These are phyloP conservation scores for Colletotrichum horii DNA, from an alignment of 2,329 filamentous ascomycete genomes.

Conservation along the genomic window DNA sequence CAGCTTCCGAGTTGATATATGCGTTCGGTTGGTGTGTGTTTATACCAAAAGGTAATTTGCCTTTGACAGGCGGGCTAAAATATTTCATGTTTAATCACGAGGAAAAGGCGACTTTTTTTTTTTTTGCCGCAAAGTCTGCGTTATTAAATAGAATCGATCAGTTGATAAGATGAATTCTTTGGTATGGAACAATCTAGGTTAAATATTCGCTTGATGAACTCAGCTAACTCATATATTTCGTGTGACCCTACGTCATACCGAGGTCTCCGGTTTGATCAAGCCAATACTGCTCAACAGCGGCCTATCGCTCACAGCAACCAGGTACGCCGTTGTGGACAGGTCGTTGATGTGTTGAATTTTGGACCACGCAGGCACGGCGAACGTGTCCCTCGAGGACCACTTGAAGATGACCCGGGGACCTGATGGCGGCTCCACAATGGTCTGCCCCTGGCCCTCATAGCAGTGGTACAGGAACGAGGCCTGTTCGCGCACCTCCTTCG, in stretches of 20 bases:
- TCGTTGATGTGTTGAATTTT: conserved; percentile 49
- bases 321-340: conserved; percentile 30
- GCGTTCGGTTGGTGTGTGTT: no score
- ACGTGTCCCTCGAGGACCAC: conserved; percentile 57
- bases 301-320: conserved; percentile 38
- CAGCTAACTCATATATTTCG: background rate
- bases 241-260: background rate
- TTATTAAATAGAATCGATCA: no score
- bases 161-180: no score
- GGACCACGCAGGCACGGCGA: conserved; percentile 58
- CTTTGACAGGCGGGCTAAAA: no score
- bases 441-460: conserved; percentile 49
- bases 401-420: conserved; percentile 36
- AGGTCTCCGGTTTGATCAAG: conserved; percentile 21
- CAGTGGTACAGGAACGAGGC: conserved; percentile 59
- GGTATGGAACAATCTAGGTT: background rate
- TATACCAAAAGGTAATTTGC: no score
- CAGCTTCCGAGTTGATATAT: background rate
- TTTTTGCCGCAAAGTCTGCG: no score
- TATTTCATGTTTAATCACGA: no score
- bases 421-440: conserved; percentile 37
- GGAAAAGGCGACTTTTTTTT: no score
- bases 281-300: conserved; percentile 37
- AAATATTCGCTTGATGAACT: background rate
- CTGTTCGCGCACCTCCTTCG: conserved; percentile 47